Conservation (phyloP, 2,329 filamentous ascomycete genomes). For the Fusarium denticulatum region DNA sequence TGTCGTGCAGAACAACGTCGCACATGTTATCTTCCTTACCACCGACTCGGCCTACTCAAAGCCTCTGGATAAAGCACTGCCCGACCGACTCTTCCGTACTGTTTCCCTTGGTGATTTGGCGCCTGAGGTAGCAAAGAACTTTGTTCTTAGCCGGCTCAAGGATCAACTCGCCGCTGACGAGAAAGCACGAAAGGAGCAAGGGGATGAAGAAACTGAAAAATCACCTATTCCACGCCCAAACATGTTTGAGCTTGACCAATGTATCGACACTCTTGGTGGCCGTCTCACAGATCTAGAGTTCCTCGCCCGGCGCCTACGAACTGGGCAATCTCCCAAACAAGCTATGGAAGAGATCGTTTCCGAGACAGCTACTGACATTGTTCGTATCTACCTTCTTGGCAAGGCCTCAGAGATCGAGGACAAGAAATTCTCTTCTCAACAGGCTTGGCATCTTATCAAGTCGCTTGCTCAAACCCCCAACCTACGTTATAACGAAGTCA, state of each 20-base stretch:
- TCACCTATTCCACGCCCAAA: slow-evolving; percentile 50
- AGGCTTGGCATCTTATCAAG: slow-evolving; percentile 91
- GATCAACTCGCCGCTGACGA: slow-evolving; percentile 48
- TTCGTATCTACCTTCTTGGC: slow-evolving; percentile 90
- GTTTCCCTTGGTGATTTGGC: slow-evolving; percentile 88
- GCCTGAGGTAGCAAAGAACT: slow-evolving; percentile 86
- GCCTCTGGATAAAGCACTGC: slow-evolving; percentile 84
- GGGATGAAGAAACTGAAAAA: slow-evolving; percentile 39
- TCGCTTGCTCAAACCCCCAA: slow-evolving; percentile 73
- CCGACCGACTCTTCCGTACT: slow-evolving; percentile 89
- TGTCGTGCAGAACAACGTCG: slow-evolving; percentile 85
- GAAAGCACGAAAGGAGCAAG: slow-evolving; percentile 38
- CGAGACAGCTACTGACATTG: slow-evolving; percentile 87
- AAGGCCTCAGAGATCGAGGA: slow-evolving; percentile 57
- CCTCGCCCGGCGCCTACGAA: slow-evolving; percentile 87
- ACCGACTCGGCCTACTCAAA: slow-evolving; percentile 91
- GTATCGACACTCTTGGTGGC: slow-evolving; percentile 85
- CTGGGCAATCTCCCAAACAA: slow-evolving; percentile 81
- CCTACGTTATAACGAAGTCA: slow-evolving; percentile 85
- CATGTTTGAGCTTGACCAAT: slow-evolving; percentile 78
- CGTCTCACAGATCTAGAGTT: slow-evolving; percentile 96
- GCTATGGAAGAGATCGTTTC: slow-evolving; percentile 90
- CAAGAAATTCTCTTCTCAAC: slow-evolving; percentile 80
- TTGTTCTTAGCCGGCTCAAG: slow-evolving; percentile 84
- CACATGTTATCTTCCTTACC: slow-evolving; percentile 94